These are phyloP conservation scores for Podaxis sp. DNA, from an alignment of 768 basidiomycete species.

Conservation along the genomic window DNA sequence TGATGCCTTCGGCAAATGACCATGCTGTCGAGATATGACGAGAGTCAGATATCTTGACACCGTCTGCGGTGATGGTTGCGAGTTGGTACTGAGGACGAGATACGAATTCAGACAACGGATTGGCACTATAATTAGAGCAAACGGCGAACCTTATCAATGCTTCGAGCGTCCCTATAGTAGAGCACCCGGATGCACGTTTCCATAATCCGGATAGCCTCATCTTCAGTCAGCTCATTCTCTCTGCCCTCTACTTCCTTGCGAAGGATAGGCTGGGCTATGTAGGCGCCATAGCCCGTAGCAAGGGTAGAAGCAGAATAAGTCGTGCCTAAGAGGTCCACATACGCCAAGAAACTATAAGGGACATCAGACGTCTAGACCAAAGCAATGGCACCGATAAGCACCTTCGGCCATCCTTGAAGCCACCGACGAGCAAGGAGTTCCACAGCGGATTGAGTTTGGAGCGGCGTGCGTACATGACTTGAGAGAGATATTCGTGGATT, in stretches of 20 bases:
- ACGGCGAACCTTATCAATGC: slow-evolving; percentile 78
- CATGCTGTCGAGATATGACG: slow-evolving; percentile 74
- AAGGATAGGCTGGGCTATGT: slow-evolving; percentile 90
- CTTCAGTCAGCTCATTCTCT: slow-evolving; percentile 70
- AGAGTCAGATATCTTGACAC: slow-evolving; percentile 77
- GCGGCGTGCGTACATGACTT: slow-evolving; percentile 86
- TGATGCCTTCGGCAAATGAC: slow-evolving; percentile 89
- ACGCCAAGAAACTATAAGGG: slow-evolving; percentile 77
- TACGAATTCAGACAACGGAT: not conserved
- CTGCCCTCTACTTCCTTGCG: slow-evolving; percentile 86
- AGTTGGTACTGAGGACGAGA: slow-evolving; percentile 79
- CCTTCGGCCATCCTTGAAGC: slow-evolving; percentile 82
- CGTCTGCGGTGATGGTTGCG: slow-evolving; percentile 76
- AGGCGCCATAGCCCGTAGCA: slow-evolving; percentile 91
- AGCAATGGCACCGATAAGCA: slow-evolving; percentile 24
- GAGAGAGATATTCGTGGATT: slow-evolving; percentile 88
- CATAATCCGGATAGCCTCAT: slow-evolving; percentile 73
- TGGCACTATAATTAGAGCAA: not conserved
- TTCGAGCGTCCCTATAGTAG: slow-evolving; percentile 94
- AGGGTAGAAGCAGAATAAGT: slow-evolving; percentile 92
- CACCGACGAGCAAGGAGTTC: slow-evolving; percentile 93
- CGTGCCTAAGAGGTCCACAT: slow-evolving; percentile 93
- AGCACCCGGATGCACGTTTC: slow-evolving; percentile 88
- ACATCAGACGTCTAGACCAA: not conserved
- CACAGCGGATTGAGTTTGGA: slow-evolving; percentile 91